Evolutionary conservation across 768 basidiomycete genomes (phyloP).

Genomic region (Dentipellis sp.): DNA sequence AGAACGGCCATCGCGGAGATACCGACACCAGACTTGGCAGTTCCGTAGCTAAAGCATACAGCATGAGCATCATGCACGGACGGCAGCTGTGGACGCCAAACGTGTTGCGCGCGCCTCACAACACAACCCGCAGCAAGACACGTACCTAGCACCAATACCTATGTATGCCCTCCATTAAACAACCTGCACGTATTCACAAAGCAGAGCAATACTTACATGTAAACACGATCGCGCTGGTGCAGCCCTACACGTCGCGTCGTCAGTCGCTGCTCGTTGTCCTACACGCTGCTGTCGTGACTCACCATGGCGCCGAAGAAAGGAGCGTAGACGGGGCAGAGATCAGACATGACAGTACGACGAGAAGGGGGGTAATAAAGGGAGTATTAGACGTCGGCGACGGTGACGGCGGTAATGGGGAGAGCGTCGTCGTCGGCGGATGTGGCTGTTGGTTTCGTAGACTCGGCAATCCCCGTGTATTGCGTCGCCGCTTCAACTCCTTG

Average conservation of each 20-base stretch:
- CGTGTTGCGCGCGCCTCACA: neutral
- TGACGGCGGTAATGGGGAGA: no score
- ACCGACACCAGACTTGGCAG: slow-evolving; percentile 97
- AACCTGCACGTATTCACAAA: neutral
- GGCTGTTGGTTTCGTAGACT: no score
- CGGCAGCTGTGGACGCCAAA: neutral
- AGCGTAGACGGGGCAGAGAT: slow-evolving; percentile 83
- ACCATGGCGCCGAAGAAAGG: slow-evolving; percentile 99
- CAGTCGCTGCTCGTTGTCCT: neutral
- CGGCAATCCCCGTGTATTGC: no score
- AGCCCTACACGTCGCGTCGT: slow-evolving; percentile 48
- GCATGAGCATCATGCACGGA: neutral
- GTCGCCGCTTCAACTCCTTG: no score
- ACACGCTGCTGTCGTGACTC: slow-evolving; percentile 4
- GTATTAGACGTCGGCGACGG: no score
- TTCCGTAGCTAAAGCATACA: slow-evolving; percentile 72
- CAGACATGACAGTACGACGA: neutral
- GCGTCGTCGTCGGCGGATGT: no score
- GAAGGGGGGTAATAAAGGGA: no score
- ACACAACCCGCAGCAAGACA: neutral
- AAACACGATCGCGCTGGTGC: slow-evolving; percentile 94
- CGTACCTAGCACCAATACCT: slow-evolving; percentile 85
- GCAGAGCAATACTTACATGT: slow-evolving; percentile 58
- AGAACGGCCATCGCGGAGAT: slow-evolving; percentile 95
- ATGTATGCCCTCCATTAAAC: neutral